Evolutionary conservation across 176 grass and related monocot genomes (phyloP), one percentile per base, ranked within the genome.

Genomic region (Pontederia paniculata): DNA sequence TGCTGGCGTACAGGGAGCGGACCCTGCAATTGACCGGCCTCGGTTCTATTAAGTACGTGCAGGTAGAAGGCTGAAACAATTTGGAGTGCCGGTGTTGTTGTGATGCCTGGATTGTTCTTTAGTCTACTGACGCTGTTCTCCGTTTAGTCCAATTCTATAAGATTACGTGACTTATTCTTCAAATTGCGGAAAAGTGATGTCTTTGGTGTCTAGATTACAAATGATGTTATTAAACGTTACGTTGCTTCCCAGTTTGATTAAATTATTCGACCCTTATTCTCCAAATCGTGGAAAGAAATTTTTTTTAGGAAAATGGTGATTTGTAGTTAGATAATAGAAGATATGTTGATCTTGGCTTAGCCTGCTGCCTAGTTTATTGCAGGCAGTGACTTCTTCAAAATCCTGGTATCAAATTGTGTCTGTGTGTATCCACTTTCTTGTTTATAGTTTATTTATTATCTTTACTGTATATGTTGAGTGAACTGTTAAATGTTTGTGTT

Each of bases 1-100:
- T 98, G 61, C 83, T 98, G 49, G 66, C 84, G 1, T 83, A 77
- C 61, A 71, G 74, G 62, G 45, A 66, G 42, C 83, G 93, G 62
- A 77, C 91, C 49, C 75, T 49, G 50, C 86, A 98, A 72, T 62
- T 98, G 49, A 42, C 52, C 45, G 50, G 60, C 17, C 83, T 87
- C 55, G 80, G 74, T 21, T 67, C 83, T 17, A 73, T 88, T 63
- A 88, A 98, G 75, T 98, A 91, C 67, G 93, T 84, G 57, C 93
- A 98, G 93, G 93, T 98, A 63, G 44, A 70, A 52, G 59, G 9
- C 67, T 45, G 55, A 9, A 18, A 21, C 11, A 14, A 43, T 21
- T 22, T 55, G 6, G 12, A 67, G 12, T 17, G 43, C 9, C 15
- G 16, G 23, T 54, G 16, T 9, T 54, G 14, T 3, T 54, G 28